A percentile compares a stretch with the other conserved stretches of the same genome.
phyloP scores from a whole-genome alignment of 2,329 filamentous ascomycete genomes.

The Diaporthe destruens region DNA sequence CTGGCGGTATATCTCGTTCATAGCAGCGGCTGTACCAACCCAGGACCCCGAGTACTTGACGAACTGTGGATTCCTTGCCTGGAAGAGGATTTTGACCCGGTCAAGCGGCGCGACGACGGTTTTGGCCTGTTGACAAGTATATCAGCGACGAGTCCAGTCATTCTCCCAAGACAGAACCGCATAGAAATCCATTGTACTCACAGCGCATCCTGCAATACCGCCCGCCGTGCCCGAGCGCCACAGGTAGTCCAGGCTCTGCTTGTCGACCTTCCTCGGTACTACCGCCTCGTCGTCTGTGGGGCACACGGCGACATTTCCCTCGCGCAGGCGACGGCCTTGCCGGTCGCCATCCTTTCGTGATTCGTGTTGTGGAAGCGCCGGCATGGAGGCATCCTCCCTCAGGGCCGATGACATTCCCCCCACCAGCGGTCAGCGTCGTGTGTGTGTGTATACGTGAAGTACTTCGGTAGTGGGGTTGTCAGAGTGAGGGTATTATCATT shows the following conservation, averaged over 20 bases:
- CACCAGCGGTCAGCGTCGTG: conserved; percentile 38
- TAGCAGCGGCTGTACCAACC: conserved; percentile 84
- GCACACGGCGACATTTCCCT: conserved; percentile 57
- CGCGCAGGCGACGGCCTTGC: conserved; percentile 40
- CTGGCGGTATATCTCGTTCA: conserved; percentile 82
- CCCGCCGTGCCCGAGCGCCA: conserved; percentile 87
- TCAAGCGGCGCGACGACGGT: conserved; percentile 95
- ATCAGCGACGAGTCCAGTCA: conserved; percentile 40
- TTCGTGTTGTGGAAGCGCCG: conserved; percentile 60
- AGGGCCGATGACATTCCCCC: conserved; percentile 67
- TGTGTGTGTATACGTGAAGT: not conserved
- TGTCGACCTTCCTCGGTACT: conserved; percentile 66
- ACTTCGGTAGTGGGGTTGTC: not conserved
- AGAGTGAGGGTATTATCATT: conserved; percentile 15
- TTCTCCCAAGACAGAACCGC: not conserved
- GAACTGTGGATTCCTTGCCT: conserved; percentile 93
- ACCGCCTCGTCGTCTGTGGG: conserved; percentile 66
- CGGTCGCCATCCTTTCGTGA: conserved; percentile 53
- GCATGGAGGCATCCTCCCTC: conserved; percentile 70
- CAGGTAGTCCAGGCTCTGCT: conserved; percentile 85
- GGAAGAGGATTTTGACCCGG: conserved; percentile 98
- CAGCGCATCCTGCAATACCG: conserved; percentile 90
- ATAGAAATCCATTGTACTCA: conserved; percentile 60
- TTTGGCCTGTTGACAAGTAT: conserved; percentile 75
- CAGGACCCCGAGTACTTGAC: conserved; percentile 92